phyloP scores from a whole-genome alignment of 495 filamentous ascomycete genomes.

The Aspergillus biplanus region DNA sequence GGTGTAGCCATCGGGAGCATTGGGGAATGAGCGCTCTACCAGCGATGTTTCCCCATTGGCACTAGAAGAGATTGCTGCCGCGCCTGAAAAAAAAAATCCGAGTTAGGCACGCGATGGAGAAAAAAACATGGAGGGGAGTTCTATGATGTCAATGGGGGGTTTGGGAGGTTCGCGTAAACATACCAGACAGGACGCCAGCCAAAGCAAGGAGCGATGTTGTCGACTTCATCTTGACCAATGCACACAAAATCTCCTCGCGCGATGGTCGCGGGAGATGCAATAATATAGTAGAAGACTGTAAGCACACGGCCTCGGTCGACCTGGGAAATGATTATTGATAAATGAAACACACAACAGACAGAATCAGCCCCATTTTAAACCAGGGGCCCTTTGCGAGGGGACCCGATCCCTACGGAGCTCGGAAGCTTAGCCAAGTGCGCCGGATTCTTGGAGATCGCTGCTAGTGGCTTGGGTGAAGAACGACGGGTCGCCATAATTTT shows the following conservation, averaged over 20 bases:
- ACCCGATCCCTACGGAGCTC: constrained; percentile 14
- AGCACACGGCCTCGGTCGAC: not conserved
- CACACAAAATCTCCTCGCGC: constrained; percentile 3
- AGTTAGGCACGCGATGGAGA: not conserved
- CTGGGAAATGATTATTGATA: not conserved
- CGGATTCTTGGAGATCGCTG: constrained; percentile 14
- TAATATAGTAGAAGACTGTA: not conserved
- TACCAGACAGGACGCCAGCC: constrained; percentile 37
- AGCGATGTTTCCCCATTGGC: not conserved
- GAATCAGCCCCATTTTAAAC: constrained; percentile 30
- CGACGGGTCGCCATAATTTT: constrained; percentile 1
- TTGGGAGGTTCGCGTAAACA: not conserved
- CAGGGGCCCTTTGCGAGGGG: constrained; percentile 18
- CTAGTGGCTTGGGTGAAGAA: constrained; percentile 17
- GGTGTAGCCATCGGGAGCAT: constrained; percentile 53
- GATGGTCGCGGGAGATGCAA: constrained; percentile 9
- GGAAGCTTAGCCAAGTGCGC: constrained; percentile 31
- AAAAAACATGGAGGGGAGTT: not conserved
- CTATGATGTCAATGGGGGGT: not conserved
- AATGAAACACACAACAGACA: not conserved
- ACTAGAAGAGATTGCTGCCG: not conserved
- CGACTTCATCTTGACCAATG: constrained; percentile 29
- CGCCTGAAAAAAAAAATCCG: constrained; percentile 9
- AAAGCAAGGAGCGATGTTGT: constrained; percentile 31
- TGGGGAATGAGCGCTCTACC: constrained; percentile 35